Conservation (phyloP, 208 protist species). For the Acanthamoeba healyi region DNA sequence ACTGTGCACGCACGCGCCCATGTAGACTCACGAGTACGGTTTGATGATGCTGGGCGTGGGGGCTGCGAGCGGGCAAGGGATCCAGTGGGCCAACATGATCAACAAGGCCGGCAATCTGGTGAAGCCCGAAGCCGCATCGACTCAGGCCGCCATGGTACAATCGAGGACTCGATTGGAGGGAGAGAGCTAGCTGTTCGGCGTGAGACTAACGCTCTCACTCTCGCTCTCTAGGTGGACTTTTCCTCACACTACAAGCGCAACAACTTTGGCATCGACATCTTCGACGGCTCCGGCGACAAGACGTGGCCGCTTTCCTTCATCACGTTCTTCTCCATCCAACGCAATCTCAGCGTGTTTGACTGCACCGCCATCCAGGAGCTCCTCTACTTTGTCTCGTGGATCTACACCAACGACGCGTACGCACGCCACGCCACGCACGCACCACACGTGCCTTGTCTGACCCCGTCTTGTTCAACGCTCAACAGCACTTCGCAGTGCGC, state of each 20-base stretch:
- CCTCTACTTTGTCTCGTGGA: neutral
- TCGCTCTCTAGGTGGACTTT: neutral
- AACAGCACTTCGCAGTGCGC: neutral
- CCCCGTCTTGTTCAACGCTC: too few species aligned
- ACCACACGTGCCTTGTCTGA: too few species aligned
- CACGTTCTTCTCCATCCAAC: neutral
- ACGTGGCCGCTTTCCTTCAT: neutral
- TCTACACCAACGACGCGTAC: slow-evolving; percentile 57
- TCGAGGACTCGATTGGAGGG: too few species aligned
- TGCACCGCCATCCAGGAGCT: slow-evolving; percentile 7
- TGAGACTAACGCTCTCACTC: too few species aligned
- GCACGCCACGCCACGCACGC: neutral
- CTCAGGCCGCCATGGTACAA: neutral
- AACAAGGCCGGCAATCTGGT: slow-evolving; percentile 6
- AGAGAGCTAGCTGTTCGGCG: too few species aligned
- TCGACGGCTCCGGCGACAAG: neutral
- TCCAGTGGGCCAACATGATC: neutral
- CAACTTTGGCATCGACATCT: slow-evolving; percentile 25
- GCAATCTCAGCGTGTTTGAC: neutral
- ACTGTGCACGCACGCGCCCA: neutral
- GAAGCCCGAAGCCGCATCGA: neutral
- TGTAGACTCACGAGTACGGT: neutral
- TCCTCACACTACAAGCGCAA: neutral
- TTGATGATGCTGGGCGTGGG: neutral
- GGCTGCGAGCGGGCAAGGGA: neutral